These are phyloP conservation scores for Cladorrhinum samala DNA, from an alignment of 495 filamentous ascomycete species.

Conservation along the genomic window DNA sequence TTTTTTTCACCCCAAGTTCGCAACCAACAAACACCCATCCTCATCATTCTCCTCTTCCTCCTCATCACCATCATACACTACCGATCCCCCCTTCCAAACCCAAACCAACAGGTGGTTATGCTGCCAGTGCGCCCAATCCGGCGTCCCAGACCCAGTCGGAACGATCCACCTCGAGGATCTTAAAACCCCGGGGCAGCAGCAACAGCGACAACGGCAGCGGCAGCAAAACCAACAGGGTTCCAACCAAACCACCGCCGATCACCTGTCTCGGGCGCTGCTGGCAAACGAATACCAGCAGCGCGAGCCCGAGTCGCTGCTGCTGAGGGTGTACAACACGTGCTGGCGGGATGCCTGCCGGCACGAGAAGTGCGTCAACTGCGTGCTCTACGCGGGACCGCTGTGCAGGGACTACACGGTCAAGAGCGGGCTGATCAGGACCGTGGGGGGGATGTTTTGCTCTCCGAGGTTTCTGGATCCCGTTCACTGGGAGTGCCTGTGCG, in stretches of 20 bases:
- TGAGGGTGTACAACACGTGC: not conserved
- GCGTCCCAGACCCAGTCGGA: conserved; percentile 18
- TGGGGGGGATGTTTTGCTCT: conserved; percentile 18
- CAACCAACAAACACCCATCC: not conserved
- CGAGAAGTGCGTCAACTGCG: conserved; percentile 20
- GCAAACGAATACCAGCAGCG: no score
- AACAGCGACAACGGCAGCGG: not conserved
- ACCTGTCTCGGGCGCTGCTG: no score
- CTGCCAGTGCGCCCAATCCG: conserved; percentile 18
- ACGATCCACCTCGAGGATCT: conserved; percentile 11
- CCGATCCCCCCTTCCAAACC: not conserved
- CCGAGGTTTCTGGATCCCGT: conserved; percentile 22
- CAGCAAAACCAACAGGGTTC: not conserved
- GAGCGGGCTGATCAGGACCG: conserved; percentile 15
- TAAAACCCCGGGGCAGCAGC: not conserved
- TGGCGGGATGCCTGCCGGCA: conserved; percentile 14
- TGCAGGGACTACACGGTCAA: not conserved
- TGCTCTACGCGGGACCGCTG: conserved; percentile 6
- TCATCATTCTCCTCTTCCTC: not conserved
- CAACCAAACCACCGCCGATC: no score
- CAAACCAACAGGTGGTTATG: conserved; percentile 27
- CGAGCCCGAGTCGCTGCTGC: no score
- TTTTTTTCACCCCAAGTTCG: not conserved
- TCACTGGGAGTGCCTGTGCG: conserved; percentile 25
- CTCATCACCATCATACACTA: not conserved